A percentile compares a stretch with the other conserved stretches of the same genome.
Conservation (phyloP, 2,329 filamentous ascomycete genomes). For the Aspergillus carbonarius region DNA sequence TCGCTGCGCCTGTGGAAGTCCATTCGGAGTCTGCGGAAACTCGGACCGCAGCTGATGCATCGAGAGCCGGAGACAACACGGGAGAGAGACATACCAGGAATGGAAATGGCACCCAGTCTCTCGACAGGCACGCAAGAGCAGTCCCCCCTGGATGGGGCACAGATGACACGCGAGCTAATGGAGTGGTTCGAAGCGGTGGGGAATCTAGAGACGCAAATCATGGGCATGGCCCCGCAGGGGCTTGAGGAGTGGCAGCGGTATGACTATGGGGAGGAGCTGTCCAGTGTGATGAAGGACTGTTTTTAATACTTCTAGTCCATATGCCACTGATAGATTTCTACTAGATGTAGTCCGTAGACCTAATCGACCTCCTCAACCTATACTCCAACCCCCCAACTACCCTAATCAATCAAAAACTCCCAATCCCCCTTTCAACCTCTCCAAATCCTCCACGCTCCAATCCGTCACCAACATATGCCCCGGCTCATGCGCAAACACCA, state of each 20-base stretch:
- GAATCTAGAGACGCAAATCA: slow-evolving; percentile 47
- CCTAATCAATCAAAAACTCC: too few species aligned
- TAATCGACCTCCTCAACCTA: too few species aligned
- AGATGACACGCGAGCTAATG: slow-evolving; percentile 59
- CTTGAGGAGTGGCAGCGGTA: slow-evolving; percentile 21
- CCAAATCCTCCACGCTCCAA: slow-evolving; percentile 43
- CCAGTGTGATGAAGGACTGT: slow-evolving; percentile 56
- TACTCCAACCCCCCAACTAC: too few species aligned
- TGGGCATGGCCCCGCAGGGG: slow-evolving; percentile 29
- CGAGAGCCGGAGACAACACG: slow-evolving; percentile 8
- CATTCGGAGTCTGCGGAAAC: slow-evolving; percentile 59
- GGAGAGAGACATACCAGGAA: not conserved
- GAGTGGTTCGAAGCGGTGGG: slow-evolving; percentile 63
- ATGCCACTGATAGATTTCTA: too few species aligned
- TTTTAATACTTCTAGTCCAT: slow-evolving; percentile 16
- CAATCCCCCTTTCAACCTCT: slow-evolving; percentile 13
- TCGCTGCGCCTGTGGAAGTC: slow-evolving; percentile 63
- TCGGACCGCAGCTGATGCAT: slow-evolving; percentile 56
- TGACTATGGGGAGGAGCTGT: slow-evolving; percentile 58
- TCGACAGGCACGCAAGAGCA: slow-evolving; percentile 41
- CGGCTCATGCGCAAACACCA: slow-evolving; percentile 61
- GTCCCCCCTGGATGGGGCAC: slow-evolving; percentile 51
- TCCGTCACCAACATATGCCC: slow-evolving; percentile 64
- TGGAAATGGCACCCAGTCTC: not conserved
- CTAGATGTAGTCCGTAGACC: too few species aligned